A percentile compares a stretch with the other conserved stretches of the same genome.
phyloP scores from a whole-genome alignment of 805 yeast species.

The Candida alai region DNA sequence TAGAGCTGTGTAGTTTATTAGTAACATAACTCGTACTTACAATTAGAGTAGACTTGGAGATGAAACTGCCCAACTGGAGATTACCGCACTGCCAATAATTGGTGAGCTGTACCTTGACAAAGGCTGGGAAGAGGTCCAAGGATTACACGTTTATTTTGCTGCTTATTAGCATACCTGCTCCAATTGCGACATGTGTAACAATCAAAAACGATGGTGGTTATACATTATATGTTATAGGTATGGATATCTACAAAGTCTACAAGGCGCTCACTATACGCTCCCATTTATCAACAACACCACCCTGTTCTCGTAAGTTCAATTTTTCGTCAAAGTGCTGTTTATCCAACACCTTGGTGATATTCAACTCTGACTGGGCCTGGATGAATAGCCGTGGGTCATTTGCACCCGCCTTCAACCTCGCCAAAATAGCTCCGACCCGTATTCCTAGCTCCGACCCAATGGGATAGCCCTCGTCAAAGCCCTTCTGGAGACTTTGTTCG shows the following conservation, averaged over 20 bases:
- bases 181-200: too few relatives aligned
- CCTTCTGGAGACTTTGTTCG: conserved; percentile 67
- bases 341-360: conserved; percentile 55
- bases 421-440: conserved; percentile 60
- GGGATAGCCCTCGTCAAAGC: conserved; percentile 79
- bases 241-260: conserved; percentile 2
- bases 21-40: too few relatives aligned
- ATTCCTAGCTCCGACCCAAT: conserved; percentile 70
- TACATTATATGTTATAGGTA: neutral
- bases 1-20: too few relatives aligned
- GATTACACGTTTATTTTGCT: too few relatives aligned
- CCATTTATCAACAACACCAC: conserved; percentile 47
- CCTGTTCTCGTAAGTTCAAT: conserved; percentile 26
- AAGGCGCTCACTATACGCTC: conserved; percentile 11
- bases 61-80: too few relatives aligned
- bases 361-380: conserved; percentile 49
- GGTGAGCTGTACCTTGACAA: too few relatives aligned
- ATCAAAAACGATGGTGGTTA: neutral
- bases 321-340: conserved; percentile 51
- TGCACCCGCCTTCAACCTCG: conserved; percentile 30
- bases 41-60: too few relatives aligned
- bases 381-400: conserved; percentile 19
- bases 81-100: too few relatives aligned
- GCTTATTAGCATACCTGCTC: too few relatives aligned
- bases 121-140: too few relatives aligned